Conservation (phyloP, 352 stramenopile genomes). For the Plasmopara muralis region DNA sequence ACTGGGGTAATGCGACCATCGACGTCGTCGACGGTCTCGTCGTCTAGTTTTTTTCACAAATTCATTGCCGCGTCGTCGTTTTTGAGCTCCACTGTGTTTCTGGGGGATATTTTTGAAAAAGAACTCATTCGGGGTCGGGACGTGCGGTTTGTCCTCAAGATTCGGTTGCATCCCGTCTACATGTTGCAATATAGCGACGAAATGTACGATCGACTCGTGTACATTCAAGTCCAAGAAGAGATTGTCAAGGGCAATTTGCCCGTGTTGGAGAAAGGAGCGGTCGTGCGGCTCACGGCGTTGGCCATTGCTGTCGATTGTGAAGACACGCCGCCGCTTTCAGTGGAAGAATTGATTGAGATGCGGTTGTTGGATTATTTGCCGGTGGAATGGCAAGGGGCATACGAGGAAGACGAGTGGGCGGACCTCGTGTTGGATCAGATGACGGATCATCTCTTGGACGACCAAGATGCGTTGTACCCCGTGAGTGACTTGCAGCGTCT, state of each 20-base stretch:
- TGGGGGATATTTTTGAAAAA: constrained; percentile 90
- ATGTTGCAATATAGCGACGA: constrained; percentile 79
- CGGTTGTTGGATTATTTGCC: constrained; percentile 85
- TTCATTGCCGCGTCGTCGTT: constrained; percentile 75
- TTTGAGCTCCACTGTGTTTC: constrained; percentile 72
- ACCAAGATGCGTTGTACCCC: constrained; percentile 31
- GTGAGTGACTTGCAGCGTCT: constrained; percentile 63
- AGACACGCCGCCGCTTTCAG: constrained; percentile 42
- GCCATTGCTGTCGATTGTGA: constrained; percentile 78
- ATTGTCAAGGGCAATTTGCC: constrained; percentile 85
- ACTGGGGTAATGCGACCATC: too few species aligned
- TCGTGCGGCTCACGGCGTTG: constrained; percentile 69
- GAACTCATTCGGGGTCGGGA: constrained; percentile 83
- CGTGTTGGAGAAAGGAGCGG: constrained; percentile 66
- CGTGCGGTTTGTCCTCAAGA: constrained; percentile 92
- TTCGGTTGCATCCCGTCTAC: constrained; percentile 82
- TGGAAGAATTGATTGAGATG: constrained; percentile 61
- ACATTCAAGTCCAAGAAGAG: constrained; percentile 90
- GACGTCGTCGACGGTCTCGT: constrained; percentile 18
- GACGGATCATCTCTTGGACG: constrained; percentile 40
- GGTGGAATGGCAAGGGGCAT: constrained; percentile 54
- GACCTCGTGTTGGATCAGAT: constrained; percentile 60
- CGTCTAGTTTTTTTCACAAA: constrained; percentile 67
- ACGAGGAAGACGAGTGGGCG: constrained; percentile 79
- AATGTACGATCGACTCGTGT: constrained; percentile 78